Evolutionary conservation across 768 basidiomycete species (phyloP).

Genomic region (Asterophora parasitica): DNA sequence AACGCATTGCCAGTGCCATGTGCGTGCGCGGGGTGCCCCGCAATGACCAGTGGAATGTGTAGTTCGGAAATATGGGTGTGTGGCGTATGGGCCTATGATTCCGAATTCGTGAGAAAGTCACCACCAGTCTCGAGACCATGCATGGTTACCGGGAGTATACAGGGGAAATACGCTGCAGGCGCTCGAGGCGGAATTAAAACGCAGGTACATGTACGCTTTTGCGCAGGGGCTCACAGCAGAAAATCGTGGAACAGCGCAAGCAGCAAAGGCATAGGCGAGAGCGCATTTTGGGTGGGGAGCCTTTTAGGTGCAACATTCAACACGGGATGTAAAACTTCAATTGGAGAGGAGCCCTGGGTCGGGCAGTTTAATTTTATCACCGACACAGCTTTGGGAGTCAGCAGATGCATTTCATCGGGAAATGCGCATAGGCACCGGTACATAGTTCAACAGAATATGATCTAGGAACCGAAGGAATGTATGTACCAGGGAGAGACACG

Average conservation of each 20-base stretch:
- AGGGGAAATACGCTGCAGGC: no score
- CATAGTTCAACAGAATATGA: background rate
- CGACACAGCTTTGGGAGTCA: background rate
- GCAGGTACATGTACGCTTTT: no score
- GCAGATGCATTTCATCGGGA: background rate
- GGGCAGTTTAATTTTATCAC: background rate
- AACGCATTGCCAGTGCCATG: no score
- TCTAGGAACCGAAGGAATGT: background rate
- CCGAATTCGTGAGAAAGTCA: background rate
- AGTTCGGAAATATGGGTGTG: background rate
- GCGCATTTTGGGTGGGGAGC: background rate
- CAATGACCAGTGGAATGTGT: background rate
- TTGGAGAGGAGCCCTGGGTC: background rate
- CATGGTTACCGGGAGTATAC: background rate
- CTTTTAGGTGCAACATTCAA: no score
- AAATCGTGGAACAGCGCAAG: no score
- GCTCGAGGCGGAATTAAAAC: background rate
- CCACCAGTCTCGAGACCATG: background rate
- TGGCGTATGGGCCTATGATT: background rate
- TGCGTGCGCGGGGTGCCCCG: background rate
- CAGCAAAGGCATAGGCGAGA: no score
- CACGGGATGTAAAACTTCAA: no score
- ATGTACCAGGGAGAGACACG: background rate
- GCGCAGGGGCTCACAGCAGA: no score
- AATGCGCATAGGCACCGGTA: background rate